Conservation (phyloP, 2,329 filamentous ascomycete species). For the Fusarium temperatum region DNA sequence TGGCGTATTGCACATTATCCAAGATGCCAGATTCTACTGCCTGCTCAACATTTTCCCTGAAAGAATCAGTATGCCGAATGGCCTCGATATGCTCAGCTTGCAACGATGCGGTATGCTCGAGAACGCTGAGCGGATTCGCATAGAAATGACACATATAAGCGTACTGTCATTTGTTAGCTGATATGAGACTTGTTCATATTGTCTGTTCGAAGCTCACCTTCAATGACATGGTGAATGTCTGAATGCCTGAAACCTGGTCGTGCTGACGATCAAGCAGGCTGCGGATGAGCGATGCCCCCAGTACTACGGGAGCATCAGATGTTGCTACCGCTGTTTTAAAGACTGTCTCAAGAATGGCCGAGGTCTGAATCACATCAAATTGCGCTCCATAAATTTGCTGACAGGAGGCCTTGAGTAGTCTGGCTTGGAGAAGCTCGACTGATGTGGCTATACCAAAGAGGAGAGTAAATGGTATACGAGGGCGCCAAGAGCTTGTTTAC, state of each 20-base stretch:
- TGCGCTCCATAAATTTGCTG: slow-evolving; percentile 74
- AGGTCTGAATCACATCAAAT: slow-evolving; percentile 80
- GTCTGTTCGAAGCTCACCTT: slow-evolving; percentile 58
- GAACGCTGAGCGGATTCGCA: slow-evolving; percentile 76
- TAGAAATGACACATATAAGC: slow-evolving; percentile 89
- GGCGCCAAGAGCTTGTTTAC: slow-evolving; percentile 67
- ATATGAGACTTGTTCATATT: not conserved
- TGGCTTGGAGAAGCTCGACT: slow-evolving; percentile 79
- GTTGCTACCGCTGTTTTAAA: slow-evolving; percentile 73
- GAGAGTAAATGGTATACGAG: slow-evolving; percentile 79
- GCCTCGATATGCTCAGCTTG: slow-evolving; percentile 72
- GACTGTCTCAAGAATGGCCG: slow-evolving; percentile 75
- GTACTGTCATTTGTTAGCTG: slow-evolving; percentile 61
- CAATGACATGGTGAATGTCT: slow-evolving; percentile 74
- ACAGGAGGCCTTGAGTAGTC: slow-evolving; percentile 74
- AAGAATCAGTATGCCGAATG: slow-evolving; percentile 74
- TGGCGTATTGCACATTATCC: slow-evolving; percentile 54
- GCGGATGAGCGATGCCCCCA: slow-evolving; percentile 71
- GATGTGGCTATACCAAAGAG: slow-evolving; percentile 85
- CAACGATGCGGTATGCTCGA: slow-evolving; percentile 58
- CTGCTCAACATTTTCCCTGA: slow-evolving; percentile 63
- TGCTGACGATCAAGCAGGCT: slow-evolving; percentile 76
- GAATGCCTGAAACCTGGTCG: slow-evolving; percentile 80
- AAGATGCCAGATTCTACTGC: slow-evolving; percentile 55
- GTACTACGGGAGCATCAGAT: slow-evolving; percentile 62